phyloP scores from a whole-genome alignment of 257 asterid genomes.

The Fraxinus americana region DNA sequence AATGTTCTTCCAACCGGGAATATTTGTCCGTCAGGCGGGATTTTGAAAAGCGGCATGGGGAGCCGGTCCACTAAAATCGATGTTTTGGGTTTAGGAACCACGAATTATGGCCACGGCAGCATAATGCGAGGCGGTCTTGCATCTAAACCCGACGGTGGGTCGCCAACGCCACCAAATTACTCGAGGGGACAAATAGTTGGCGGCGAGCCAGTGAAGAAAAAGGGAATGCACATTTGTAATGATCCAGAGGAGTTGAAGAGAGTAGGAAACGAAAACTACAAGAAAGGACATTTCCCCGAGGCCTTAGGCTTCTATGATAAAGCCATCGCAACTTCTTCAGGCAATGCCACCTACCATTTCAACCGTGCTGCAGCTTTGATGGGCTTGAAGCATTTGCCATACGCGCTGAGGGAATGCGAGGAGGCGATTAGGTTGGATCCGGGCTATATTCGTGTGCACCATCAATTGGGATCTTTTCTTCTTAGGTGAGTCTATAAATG shows the following conservation, averaged over 20 bases:
- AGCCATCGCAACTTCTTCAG: constrained; percentile 69
- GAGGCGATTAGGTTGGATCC: constrained; percentile 93
- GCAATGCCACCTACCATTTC: constrained; percentile 71
- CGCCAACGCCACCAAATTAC: constrained; percentile 24
- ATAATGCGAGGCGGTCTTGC: constrained; percentile 63
- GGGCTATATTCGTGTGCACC: constrained; percentile 76
- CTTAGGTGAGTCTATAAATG: constrained; percentile 62
- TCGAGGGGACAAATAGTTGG: constrained; percentile 50
- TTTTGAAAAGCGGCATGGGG: constrained; percentile 59
- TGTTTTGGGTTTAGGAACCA: constrained; percentile 59
- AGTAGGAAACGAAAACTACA: constrained; percentile 72
- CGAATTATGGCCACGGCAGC: constrained; percentile 80
- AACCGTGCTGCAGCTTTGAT: constrained; percentile 86
- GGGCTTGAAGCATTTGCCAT: constrained; percentile 56
- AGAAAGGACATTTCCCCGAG: constrained; percentile 63
- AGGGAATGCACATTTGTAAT: constrained; percentile 26
- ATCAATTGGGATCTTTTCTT: constrained; percentile 78
- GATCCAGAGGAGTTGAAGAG: constrained; percentile 89
- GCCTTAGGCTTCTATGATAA: constrained; percentile 73
- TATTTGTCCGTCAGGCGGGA: constrained; percentile 74
- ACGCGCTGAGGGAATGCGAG: constrained; percentile 80
- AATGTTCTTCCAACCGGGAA: constrained; percentile 70
- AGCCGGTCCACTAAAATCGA: constrained; percentile 54
- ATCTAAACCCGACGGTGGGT: constrained; percentile 35
- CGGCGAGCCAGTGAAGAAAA: constrained; percentile 41